Evolutionary conservation across 345 rosid genomes (phyloP), one percentile per base, ranked within the genome.

Genomic region (Atalantia buxifolia): DNA sequence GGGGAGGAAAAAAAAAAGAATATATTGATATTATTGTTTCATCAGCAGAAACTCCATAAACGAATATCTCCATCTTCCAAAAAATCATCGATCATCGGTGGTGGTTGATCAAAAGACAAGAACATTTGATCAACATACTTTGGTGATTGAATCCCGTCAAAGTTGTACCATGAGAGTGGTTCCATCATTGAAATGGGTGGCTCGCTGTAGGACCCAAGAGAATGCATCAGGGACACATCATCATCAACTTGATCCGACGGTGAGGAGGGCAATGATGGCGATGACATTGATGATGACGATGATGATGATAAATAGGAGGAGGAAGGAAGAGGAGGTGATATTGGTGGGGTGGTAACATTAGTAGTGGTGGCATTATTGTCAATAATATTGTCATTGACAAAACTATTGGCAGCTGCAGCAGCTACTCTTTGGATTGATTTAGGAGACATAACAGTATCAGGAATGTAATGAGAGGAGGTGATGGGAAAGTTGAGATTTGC

Each of bases 341-440:
- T 69, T 61, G 69, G 25, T 12, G 75, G 76, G 48, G 78, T 69
- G 82, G 68, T 25, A 42, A 68, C 18, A 66, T 77, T 4, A 66
- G 28, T 21, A 62, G 60, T 38, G 59, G 76, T 25, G 59, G 74
- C 21, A 66, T 75, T 4, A 72, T 24, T 27, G 71, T 75, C 81
- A 31, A 30, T 9, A 68, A 80, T 24, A 25, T 60, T 27, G 66
- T 14, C 66, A 4, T 4, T 18, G 19, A 22, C 35, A 18, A 21
- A 76, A 50, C 71, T 18, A 69, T 84, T 84, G 21, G 96, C 96
- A 3, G 99, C 98, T 4, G 90, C 91, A 0, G 99, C 93, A 4
- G 99, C 99, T 10, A 85, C 78, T 74, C 92, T 90, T 85, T 96
- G 99, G 76, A 96, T 92, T 27, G 97, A 88, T 74, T 92, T 96